Evolutionary conservation across 371 early-diverging fungal species (phyloP).

Genomic region (Saksenaea vasiformis): DNA sequence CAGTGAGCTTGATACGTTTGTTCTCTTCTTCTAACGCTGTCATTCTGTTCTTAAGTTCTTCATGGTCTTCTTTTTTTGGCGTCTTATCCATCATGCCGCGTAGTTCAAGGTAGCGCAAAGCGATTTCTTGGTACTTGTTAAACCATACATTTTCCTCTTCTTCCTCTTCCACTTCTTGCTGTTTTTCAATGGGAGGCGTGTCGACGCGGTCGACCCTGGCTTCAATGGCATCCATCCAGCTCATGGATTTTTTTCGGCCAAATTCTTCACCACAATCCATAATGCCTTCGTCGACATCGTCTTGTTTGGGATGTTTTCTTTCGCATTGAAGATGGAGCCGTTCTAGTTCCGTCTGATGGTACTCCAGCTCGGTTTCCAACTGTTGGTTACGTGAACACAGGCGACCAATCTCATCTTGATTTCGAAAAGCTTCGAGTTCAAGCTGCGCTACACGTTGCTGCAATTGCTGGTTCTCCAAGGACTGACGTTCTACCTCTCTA

Average conservation of each 20-base stretch:
- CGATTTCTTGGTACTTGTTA: not conserved
- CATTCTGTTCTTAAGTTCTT: not conserved
- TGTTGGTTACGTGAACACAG: conserved; percentile 17
- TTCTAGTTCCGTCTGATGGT: conserved; percentile 7
- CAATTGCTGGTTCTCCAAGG: not conserved
- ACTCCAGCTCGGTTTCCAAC: conserved; percentile 1
- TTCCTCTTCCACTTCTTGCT: not conserved
- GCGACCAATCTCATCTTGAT: conserved; percentile 14
- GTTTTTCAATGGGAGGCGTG: conserved; percentile 3
- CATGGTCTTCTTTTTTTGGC: not conserved
- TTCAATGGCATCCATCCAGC: not conserved
- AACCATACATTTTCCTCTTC: not conserved
- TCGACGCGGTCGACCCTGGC: conserved; percentile 8
- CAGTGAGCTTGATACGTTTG: conserved; percentile 27
- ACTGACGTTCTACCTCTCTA: not conserved
- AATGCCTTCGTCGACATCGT: conserved; percentile 11
- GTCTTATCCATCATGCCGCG: not conserved
- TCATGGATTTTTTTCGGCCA: conserved; percentile 7
- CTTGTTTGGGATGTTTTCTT: not conserved
- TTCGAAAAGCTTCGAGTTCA: not conserved
- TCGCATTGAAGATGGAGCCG: conserved; percentile 7
- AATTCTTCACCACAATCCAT: conserved; percentile 25
- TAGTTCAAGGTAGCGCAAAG: not conserved
- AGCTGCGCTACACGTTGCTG: not conserved
- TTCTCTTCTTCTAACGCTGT: conserved; percentile 25